Conservation (phyloP, 225 moss, liverwort and hornwort species). For the Straminergon stramineum region DNA sequence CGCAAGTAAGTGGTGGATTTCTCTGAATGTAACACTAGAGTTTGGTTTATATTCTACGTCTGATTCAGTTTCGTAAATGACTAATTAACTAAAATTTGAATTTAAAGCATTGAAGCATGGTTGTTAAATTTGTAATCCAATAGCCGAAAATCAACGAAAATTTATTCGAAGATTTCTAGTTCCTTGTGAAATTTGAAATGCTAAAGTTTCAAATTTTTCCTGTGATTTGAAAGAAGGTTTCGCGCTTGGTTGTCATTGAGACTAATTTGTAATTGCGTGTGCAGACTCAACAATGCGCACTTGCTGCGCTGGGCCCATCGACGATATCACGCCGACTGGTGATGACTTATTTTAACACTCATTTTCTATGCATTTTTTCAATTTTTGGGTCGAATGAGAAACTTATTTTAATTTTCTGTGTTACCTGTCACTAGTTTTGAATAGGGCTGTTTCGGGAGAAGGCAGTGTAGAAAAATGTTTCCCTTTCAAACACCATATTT, state of each 20-base stretch:
- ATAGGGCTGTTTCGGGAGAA: not conserved
- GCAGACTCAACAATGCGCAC: slow-evolving; percentile 51
- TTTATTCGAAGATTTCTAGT: not conserved
- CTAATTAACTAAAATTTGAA: not conserved
- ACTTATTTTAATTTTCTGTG: not conserved
- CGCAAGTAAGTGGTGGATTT: slow-evolving; percentile 16
- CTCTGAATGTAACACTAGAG: not conserved
- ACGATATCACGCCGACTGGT: not conserved
- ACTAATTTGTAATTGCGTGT: not conserved
- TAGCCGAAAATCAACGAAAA: not conserved
- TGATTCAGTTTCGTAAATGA: not conserved
- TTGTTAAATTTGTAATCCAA: not conserved
- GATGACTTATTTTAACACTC: not conserved
- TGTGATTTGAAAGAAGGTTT: not conserved
- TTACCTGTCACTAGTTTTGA: not conserved
- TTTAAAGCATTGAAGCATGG: not conserved
- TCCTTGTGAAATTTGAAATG: not conserved
- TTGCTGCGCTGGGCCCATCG: slow-evolving; percentile 48
- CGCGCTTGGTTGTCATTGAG: not conserved
- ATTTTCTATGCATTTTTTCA: not conserved
- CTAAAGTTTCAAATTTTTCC: not conserved
- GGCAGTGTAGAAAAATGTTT: not conserved
- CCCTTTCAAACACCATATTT: not conserved
- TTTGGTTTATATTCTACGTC: not conserved
- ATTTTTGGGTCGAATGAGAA: not conserved